Base-by-base conservation (phyloP, 148 eudicot species). In the Camellia sinensis region DNA sequence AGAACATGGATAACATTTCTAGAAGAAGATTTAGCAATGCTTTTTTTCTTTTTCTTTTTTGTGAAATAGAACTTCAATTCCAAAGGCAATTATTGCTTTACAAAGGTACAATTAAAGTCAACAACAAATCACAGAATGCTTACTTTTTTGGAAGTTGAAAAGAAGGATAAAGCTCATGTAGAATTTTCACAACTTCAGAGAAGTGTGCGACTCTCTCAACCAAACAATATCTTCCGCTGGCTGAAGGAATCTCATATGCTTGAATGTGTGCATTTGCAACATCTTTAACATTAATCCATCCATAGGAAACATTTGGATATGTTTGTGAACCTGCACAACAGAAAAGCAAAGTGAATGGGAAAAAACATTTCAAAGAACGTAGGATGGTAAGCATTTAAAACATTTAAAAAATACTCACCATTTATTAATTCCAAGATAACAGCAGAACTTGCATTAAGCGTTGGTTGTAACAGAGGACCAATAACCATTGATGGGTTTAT, bases 261-360 rank as follows among this genome's bases (percentile, higher is more conserved):
- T 63, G 84, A 79, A 91, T 82, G 78, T 91, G 95, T 29, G 95
- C 95, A 37, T 75, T 67, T 0, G 90, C 90, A 10, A 89, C 91
- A 80, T 91, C 91, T 82, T 86, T 90, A 12, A 92, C 90, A 75
- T 92, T 84, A 0, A 90, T 80, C 90, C 91, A 88, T 17, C 89
- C 87, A n/a, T 79, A 79, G 18, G 77, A 59, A 53, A 80, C 61
- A 82, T 89, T 86, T 52, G 82, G 78, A 78, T 83, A 91, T 21
- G 88, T 80, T 17, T 83, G 73, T 43, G 86, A 70, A 72, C 91
- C 92, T 91, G 85, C 46, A 83, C 37, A 56, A 5, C 9, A 48
- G 10, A 45, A 6, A 40, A 21, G 46, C 50, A 6, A 19, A 66
- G 12, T 17, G 54, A 50, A 14, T 19, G 46, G 17, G n/a, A 13